A percentile compares a stretch with the other conserved stretches of the same genome.
Conservation (phyloP, 1,139 yeast species). For the Lodderomyces jiufengensis region DNA sequence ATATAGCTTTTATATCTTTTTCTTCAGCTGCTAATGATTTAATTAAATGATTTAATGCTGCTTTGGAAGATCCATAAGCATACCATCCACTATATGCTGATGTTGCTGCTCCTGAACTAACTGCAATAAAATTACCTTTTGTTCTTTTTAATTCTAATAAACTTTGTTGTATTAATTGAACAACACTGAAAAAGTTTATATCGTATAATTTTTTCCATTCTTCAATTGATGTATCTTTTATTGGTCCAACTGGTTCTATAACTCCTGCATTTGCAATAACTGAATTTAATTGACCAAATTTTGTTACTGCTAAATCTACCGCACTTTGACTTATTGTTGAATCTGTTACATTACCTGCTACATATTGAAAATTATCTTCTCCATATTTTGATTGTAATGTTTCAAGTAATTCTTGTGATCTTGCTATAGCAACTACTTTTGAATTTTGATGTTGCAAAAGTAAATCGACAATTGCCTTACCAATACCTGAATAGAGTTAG, state of each 20-base stretch:
- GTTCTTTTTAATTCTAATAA: constrained; percentile 57
- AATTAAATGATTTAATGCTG: constrained; percentile 78
- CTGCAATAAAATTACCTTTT: constrained; percentile 65
- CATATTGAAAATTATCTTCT: constrained; percentile 45
- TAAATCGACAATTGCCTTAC: constrained; percentile 60
- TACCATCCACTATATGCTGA: constrained; percentile 71
- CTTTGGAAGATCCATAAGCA: constrained; percentile 87
- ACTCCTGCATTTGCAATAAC: constrained; percentile 86
- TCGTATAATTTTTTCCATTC: constrained; percentile 69
- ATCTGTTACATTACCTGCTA: constrained; percentile 68
- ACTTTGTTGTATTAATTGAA: constrained; percentile 54
- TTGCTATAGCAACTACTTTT: constrained; percentile 68
- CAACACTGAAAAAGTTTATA: constrained; percentile 74
- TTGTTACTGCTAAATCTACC: constrained; percentile 43
- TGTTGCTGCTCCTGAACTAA: constrained; percentile 82
- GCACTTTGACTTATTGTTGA: constrained; percentile 32
- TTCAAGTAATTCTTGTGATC: constrained; percentile 50
- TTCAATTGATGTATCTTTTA: constrained; percentile 46
- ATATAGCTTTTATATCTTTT: constrained; percentile 50
- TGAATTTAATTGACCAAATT: constrained; percentile 64
- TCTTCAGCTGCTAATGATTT: constrained; percentile 67
- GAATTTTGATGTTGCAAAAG: constrained; percentile 40
- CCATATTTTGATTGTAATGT: constrained; percentile 45
- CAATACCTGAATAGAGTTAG: constrained; percentile 54
- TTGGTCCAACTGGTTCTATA: constrained; percentile 68